Conservation (phyloP, 257 asterid species). For the Solanum sejunctum region DNA sequence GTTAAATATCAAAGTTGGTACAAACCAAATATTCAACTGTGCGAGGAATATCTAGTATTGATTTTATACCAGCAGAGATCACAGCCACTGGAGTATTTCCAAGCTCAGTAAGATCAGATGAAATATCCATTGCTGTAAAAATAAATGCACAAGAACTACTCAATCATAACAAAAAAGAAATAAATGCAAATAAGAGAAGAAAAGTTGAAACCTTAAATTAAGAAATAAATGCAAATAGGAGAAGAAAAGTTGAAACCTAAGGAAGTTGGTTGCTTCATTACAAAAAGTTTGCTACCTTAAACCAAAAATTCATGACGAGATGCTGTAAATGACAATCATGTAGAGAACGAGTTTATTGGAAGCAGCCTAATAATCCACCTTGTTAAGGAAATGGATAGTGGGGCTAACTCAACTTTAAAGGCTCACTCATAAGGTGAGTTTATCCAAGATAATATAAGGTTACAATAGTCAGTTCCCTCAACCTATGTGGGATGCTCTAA, state of each 20-base stretch:
- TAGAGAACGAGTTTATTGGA: background rate
- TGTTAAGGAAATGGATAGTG: background rate
- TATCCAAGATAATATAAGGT: background rate
- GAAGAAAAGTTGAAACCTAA: background rate
- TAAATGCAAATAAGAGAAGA: background rate
- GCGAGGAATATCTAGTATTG: constrained; percentile 83
- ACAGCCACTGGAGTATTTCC: constrained; percentile 90
- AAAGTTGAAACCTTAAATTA: background rate
- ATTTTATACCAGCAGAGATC: constrained; percentile 85
- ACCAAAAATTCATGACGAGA: background rate
- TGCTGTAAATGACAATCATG: background rate
- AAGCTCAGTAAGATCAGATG: constrained; percentile 91
- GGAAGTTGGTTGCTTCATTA: background rate
- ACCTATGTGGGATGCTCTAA: background rate
- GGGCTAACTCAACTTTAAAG: background rate
- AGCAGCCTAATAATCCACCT: background rate
- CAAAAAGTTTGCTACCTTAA: background rate
- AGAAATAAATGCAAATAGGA: background rate
- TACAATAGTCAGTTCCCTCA: background rate
- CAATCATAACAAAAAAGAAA: background rate
- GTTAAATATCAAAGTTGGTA: background rate
- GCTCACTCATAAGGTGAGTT: background rate
- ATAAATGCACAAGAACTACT: background rate
- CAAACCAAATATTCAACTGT: constrained; percentile 88
- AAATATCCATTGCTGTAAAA: constrained; percentile 80